These are phyloP conservation scores for Protomyces pachydermus DNA, from an alignment of 1,139 yeast genomes.

Conservation along the genomic window DNA sequence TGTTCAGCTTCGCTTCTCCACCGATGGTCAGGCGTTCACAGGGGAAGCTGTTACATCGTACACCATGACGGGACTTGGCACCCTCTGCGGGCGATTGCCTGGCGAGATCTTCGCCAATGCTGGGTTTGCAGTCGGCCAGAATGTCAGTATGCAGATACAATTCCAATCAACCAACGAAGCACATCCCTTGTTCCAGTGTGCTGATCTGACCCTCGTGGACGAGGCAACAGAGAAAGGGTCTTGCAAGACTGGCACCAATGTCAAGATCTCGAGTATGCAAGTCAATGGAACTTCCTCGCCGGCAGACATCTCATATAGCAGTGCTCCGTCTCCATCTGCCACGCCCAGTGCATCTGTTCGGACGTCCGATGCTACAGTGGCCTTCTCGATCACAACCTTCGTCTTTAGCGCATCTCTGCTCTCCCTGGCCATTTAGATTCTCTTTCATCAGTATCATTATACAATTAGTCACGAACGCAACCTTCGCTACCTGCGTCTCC, in stretches of 20 bases:
- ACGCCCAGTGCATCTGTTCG: too few species aligned
- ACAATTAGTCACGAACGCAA: too few species aligned
- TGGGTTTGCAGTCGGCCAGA: conserved; percentile 1
- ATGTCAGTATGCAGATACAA: conserved; percentile 11
- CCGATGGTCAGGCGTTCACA: conserved; percentile 1
- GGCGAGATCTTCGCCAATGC: neutral
- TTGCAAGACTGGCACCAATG: neutral
- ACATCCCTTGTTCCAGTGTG: neutral
- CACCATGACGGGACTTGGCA: conserved; percentile 21
- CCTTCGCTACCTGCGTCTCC: too few species aligned
- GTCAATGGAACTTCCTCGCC: neutral
- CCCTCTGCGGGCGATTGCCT: conserved; percentile 11
- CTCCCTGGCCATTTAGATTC: too few species aligned
- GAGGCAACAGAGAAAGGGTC: neutral
- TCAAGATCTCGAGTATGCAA: neutral
- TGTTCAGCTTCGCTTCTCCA: conserved; percentile 4
- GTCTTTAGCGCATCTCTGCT: too few species aligned
- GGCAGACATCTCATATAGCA: too few species aligned
- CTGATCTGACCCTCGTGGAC: neutral
- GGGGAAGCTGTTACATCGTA: conserved; percentile 3
- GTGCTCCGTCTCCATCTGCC: too few species aligned
- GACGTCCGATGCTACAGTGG: too few species aligned
- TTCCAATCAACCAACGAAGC: conserved; percentile 12
- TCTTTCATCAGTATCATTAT: too few species aligned
- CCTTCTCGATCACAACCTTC: too few species aligned